A percentile compares a stretch with the other conserved stretches of the same genome.
These are phyloP conservation scores for Phoma sp. DNA, from an alignment of 2,329 filamentous ascomycete species.

Conservation along the genomic window DNA sequence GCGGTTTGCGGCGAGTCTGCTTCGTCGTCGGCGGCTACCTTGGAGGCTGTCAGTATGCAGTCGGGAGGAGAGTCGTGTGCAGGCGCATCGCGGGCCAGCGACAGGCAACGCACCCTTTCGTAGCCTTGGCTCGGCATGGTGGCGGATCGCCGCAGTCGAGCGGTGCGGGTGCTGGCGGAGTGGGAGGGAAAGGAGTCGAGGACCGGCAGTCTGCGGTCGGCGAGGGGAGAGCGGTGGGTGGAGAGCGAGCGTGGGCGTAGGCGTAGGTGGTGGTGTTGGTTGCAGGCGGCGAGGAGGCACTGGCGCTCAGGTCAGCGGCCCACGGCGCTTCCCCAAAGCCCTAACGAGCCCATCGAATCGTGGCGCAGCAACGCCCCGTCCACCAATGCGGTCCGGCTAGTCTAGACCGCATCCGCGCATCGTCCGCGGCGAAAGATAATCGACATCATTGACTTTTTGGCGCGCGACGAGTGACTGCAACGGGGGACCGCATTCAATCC, in stretches of 20 bases:
- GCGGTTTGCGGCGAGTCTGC: slow-evolving; percentile 44
- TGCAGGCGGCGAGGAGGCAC: not conserved
- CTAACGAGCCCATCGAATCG: not conserved
- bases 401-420: not conserved
- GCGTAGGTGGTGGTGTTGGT: not conserved
- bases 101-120: slow-evolving; percentile 51
- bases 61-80: not conserved
- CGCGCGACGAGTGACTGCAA: not conserved
- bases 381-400: not conserved
- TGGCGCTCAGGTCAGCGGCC: slow-evolving; percentile 1
- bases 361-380: slow-evolving; percentile 2
- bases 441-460: slow-evolving; percentile 16
- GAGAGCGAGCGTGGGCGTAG: not conserved
- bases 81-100: slow-evolving; percentile 3
- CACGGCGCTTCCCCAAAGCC: not conserved
- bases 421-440: slow-evolving; percentile 3
- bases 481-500: not conserved
- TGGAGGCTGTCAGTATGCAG: slow-evolving; percentile 10
- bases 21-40: slow-evolving; percentile 54
- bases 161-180: not conserved
- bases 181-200: not conserved
- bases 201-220: not conserved
- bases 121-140: slow-evolving; percentile 57
- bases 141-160: slow-evolving; percentile 2
- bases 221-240: not conserved